A percentile compares a stretch with the other conserved stretches of the same genome.
These are phyloP conservation scores for Quercus robur DNA, from an alignment of 306 rosid genomes.

Conservation along the genomic window DNA sequence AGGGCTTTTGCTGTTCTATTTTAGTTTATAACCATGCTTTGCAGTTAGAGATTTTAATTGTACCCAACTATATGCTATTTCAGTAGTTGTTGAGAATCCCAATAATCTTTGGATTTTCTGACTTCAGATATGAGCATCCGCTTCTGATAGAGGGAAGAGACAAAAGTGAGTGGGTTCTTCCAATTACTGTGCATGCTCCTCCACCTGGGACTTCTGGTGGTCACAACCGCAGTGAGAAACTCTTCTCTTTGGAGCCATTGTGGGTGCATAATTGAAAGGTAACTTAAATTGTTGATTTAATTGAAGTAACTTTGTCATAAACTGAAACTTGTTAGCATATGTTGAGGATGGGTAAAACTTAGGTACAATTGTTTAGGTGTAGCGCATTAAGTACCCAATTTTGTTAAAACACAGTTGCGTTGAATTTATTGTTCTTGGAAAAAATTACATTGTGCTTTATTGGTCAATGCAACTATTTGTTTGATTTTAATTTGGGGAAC, in stretches of 20 bases:
- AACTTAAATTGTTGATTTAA: neutral
- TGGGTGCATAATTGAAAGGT: constrained; percentile 68
- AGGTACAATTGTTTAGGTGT: no score
- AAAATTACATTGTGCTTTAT: no score
- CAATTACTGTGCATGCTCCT: constrained; percentile 90
- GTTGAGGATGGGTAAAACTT: no score
- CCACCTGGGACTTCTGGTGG: constrained; percentile 51
- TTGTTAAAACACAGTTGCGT: no score
- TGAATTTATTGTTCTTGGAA: no score
- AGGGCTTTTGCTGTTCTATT: neutral
- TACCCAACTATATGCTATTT: neutral
- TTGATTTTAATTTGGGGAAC: no score
- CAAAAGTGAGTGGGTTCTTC: constrained; percentile 90
- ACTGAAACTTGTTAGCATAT: neutral
- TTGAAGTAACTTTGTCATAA: neutral
- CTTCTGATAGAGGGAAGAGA: constrained; percentile 90
- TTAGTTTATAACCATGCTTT: neutral
- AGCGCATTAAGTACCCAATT: no score
- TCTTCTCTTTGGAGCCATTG: constrained; percentile 64
- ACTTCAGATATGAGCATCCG: constrained; percentile 87
- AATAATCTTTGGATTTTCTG: constrained; percentile 7
- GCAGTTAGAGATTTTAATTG: neutral
- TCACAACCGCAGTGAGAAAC: constrained; percentile 58
- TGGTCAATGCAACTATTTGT: no score
- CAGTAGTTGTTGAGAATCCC: neutral